These are phyloP conservation scores for Chaetomiaceae sp. DNA, from an alignment of 2,329 filamentous ascomycete species.

Conservation along the genomic window DNA sequence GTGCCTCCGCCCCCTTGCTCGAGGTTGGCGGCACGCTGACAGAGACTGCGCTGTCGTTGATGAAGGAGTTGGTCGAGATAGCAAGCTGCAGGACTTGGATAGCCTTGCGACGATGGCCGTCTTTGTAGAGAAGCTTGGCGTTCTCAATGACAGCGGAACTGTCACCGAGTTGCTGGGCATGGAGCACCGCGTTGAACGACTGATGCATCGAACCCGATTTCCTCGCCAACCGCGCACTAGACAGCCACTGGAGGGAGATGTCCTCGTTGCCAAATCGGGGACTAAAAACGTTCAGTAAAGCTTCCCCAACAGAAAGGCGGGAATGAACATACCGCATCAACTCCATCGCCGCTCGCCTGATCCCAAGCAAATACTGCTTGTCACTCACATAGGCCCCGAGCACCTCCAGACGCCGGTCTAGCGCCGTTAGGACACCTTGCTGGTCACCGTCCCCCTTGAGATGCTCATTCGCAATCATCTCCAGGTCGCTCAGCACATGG, in stretches of 20 bases:
- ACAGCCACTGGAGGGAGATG: conserved; percentile 79
- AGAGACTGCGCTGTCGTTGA: conserved; percentile 31
- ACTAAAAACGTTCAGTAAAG: conserved; percentile 36
- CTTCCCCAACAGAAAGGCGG: not conserved
- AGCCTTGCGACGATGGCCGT: conserved; percentile 88
- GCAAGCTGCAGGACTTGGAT: conserved; percentile 87
- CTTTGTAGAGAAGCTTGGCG: conserved; percentile 85
- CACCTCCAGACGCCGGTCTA: conserved; percentile 78
- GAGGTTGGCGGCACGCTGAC: conserved; percentile 33
- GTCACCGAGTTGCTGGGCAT: conserved; percentile 79
- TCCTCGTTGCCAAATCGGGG: conserved; percentile 64
- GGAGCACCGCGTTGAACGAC: conserved; percentile 89
- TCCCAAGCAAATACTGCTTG: conserved; percentile 86
- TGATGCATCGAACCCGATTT: conserved; percentile 80
- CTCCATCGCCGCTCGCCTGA: conserved; percentile 84
- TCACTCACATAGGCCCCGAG: conserved; percentile 85
- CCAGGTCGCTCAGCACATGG: conserved; percentile 82
- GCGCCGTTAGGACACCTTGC: conserved; percentile 44
- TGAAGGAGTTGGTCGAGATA: conserved; percentile 74
- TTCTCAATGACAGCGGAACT: conserved; percentile 91
- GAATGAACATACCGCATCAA: conserved; percentile 54
- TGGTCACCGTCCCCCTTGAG: conserved; percentile 38
- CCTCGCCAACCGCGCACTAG: conserved; percentile 76
- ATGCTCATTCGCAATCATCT: conserved; percentile 60
- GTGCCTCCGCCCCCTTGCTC: conserved; percentile 38